Evolutionary conservation across 2,329 filamentous ascomycete genomes (phyloP).

Genomic region (Colletotrichum sp.): DNA sequence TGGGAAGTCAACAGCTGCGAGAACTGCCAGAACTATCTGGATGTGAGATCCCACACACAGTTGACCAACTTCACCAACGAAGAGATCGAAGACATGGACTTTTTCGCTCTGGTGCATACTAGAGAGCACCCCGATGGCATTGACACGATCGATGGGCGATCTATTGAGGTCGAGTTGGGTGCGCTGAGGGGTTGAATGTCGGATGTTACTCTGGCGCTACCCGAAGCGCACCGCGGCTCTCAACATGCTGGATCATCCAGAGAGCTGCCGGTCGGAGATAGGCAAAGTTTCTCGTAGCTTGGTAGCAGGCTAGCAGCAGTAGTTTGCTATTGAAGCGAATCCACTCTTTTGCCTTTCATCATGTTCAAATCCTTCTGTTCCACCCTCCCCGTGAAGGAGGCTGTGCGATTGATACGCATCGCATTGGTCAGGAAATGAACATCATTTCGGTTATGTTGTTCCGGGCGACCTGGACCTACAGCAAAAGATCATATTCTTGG

Average conservation of each 20-base stretch:
- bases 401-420: neutral
- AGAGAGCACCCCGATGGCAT: neutral
- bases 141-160: neutral
- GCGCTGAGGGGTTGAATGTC: neutral
- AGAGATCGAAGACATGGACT: neutral
- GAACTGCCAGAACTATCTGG: slow-evolving; percentile 29
- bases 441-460: neutral
- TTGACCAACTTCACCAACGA: neutral
- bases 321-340: neutral
- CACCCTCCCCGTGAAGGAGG: neutral
- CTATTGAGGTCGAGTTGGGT: neutral
- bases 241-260: neutral
- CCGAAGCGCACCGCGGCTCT: neutral
- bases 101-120: neutral
- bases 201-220: neutral
- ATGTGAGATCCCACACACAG: slow-evolving; percentile 19
- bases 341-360: neutral
- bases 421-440: neutral
- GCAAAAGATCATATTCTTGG: neutral
- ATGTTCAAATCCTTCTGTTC: neutral
- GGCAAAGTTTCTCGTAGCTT: neutral
- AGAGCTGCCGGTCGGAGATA: neutral
- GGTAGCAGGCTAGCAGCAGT: neutral
- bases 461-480: neutral
- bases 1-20: slow-evolving; percentile 26